Conservation (phyloP, 176 grass and related monocot genomes). For the Canna indica region DNA sequence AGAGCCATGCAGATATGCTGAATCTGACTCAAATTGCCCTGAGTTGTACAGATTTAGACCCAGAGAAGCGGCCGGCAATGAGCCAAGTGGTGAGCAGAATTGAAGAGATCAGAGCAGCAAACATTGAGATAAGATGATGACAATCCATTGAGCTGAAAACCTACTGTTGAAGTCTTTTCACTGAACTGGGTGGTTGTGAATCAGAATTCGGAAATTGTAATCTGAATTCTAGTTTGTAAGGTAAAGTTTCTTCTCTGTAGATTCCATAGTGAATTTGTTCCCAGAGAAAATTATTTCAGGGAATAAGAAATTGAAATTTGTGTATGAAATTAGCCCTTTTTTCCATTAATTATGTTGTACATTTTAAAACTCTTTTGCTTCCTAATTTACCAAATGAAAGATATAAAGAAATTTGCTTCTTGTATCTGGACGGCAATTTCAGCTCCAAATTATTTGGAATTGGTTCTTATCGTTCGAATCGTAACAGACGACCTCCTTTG, state of each 20-base stretch:
- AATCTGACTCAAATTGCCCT: constrained; percentile 69
- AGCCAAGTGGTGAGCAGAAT: constrained; percentile 56
- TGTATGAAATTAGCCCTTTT: neutral
- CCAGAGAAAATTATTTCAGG: neutral
- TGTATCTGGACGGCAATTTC: no score
- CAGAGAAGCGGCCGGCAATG: constrained; percentile 56
- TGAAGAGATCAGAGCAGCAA: constrained; percentile 37
- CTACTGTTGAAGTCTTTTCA: neutral
- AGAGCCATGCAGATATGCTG: constrained; percentile 69
- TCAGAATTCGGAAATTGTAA: neutral
- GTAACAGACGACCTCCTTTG: no score
- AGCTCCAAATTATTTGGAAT: no score
- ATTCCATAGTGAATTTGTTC: neutral
- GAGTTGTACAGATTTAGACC: constrained; percentile 47
- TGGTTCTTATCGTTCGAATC: no score
- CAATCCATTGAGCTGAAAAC: neutral
- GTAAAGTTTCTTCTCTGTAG: neutral
- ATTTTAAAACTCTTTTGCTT: no score
- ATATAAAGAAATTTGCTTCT: no score
- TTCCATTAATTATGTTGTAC: no score
- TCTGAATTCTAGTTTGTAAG: neutral
- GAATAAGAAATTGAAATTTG: neutral
- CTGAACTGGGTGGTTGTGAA: neutral
- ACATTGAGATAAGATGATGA: constrained; percentile 15
- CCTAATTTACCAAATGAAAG: no score